Evolutionary conservation across 805 yeast species (phyloP), one percentile per base, ranked within the genome.

Genomic region (Hanseniaspora nectarophila): DNA sequence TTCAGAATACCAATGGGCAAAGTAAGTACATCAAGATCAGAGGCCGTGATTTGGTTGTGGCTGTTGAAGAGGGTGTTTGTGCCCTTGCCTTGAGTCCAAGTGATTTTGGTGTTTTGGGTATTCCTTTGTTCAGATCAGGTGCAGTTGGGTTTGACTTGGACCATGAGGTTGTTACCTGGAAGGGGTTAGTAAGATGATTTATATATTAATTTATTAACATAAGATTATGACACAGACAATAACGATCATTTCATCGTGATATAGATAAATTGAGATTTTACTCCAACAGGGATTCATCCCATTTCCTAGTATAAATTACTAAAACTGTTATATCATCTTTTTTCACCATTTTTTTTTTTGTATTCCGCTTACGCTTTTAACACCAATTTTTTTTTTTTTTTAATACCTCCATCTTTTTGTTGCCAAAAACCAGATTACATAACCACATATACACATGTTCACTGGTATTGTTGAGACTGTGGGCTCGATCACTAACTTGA

Each of bases 401-500:
- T 13, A 3, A 13, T 3, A 13, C 5, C 15, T 28, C 31, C 31
- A 28, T 12, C 8, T 28, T 28, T 4, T 28, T 28, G 31, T 9
- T 28, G 8, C 31, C 33, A 31, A 15, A 31, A 6, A 16, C 26
- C 40, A 15, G 6, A 16, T 20, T 20, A 18, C 3, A n/a, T 13
- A 23, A 13, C 21, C 13, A 24, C 32, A 38, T 12, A 18, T 23
- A 38, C 21, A 16, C 23, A 89, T 90, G 98, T 90, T 90, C 60
- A 90, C 98, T 0, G 98, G 98, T 29, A 78, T 90, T 43, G 94
- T 90, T 3, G 98, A 90, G 63, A 38, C 32, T 6, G 34, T 23
- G 13, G 46, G 43, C 58, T 66, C 64, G 1, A 80, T 85, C 5
- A 55, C 62, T 12, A 78, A 74, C 56, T 74, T 74, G 56, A 63